Conservation (phyloP, 495 filamentous ascomycete species). For the Penicillium silybi region DNA sequence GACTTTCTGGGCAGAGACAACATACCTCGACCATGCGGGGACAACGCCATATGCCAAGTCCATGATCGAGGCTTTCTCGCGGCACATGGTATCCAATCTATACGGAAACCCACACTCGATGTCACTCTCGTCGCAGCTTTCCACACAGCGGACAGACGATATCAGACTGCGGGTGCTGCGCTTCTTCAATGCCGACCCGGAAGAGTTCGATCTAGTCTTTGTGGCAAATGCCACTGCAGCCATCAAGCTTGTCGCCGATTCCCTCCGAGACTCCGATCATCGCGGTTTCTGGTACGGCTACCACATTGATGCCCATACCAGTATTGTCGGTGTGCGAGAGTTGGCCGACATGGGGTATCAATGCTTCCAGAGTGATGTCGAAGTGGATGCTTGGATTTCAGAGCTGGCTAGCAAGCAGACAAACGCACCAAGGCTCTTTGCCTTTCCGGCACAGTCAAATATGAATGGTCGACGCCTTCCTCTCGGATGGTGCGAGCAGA, state of each 20-base stretch:
- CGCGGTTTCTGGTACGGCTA: conserved; percentile 78
- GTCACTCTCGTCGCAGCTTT: conserved; percentile 73
- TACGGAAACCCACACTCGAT: conserved; percentile 92
- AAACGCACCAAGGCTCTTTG: conserved; percentile 55
- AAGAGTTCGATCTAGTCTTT: conserved; percentile 84
- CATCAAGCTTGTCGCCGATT: conserved; percentile 80
- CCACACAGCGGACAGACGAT: conserved; percentile 71
- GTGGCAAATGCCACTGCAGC: conserved; percentile 90
- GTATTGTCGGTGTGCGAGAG: conserved; percentile 79
- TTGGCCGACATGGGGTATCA: conserved; percentile 52
- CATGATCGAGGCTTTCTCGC: conserved; percentile 70
- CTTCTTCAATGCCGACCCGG: conserved; percentile 82
- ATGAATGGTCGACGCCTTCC: conserved; percentile 83
- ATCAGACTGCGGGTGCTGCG: conserved; percentile 65
- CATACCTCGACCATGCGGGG: conserved; percentile 92
- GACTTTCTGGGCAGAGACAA: conserved; percentile 49
- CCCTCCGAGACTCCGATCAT: conserved; percentile 55
- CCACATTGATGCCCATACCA: conserved; percentile 83
- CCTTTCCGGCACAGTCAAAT: conserved; percentile 89
- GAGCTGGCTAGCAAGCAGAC: conserved; percentile 17
- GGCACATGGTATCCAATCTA: conserved; percentile 71
- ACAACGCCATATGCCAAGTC: conserved; percentile 80
- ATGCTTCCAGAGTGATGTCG: conserved; percentile 64
- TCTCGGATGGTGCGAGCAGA: conserved; percentile 58
- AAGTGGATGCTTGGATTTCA: conserved; percentile 68